Evolutionary conservation across 1,139 yeast genomes (phyloP).

Genomic region (Sugiyamaella castrensis): DNA sequence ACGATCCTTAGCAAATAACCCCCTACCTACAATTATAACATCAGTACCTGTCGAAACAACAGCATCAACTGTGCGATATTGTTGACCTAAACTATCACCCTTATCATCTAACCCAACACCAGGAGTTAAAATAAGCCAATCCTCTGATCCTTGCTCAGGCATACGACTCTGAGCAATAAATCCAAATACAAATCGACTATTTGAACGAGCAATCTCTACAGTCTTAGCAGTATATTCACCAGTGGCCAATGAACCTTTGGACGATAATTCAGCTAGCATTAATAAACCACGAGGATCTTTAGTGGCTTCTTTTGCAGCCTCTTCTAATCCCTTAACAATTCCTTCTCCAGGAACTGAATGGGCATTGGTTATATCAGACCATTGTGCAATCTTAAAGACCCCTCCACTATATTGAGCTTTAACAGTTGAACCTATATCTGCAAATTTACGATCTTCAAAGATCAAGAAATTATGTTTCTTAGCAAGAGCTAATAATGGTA

Average conservation of each 20-base stretch:
- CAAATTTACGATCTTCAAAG: constrained; percentile 96
- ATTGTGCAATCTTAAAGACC: constrained; percentile 77
- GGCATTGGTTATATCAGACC: constrained; percentile 98
- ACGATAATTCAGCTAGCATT: constrained; percentile 94
- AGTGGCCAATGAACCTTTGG: constrained; percentile 87
- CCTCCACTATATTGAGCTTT: constrained; percentile 92
- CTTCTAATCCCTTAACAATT: constrained; percentile 80
- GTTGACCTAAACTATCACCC: constrained; percentile 97
- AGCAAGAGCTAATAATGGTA: constrained; percentile 67
- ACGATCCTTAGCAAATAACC: constrained; percentile 92
- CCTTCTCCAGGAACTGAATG: constrained; percentile 98
- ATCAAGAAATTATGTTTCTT: constrained; percentile 78
- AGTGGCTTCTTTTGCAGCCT: constrained; percentile 73
- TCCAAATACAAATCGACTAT: constrained; percentile 88
- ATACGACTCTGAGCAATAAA: constrained; percentile 90
- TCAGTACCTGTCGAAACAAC: constrained; percentile 85
- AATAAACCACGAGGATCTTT: constrained; percentile 67
- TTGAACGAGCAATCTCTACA: constrained; percentile 83
- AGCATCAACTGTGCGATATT: constrained; percentile 86
- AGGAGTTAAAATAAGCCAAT: constrained; percentile 96
- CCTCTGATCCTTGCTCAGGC: constrained; percentile 68
- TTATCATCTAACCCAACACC: constrained; percentile 97
- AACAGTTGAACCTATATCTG: constrained; percentile 98
- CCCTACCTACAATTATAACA: constrained; percentile 95
- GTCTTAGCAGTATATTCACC: constrained; percentile 88